These are phyloP conservation scores for Brassica napus DNA, from an alignment of 345 rosid species.

Conservation along the genomic window Da-Ae NC_063447.1:40403001-40403500, in stretches of 20 bases:
- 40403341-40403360: background rate
- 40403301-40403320: background rate
- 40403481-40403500: background rate
- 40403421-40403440: background rate
- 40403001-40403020: slow-evolving; percentile 40
- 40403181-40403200: slow-evolving; percentile 29
- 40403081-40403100: slow-evolving; percentile 50
- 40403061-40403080: slow-evolving; percentile 61
- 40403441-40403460: background rate
- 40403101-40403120: slow-evolving; percentile 32
- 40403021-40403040: slow-evolving; percentile 48
- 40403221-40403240: background rate
- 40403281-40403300: background rate
- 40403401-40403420: background rate
- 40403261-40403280: background rate
- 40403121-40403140: slow-evolving; percentile 35
- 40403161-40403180: slow-evolving; percentile 26
- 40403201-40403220: slow-evolving; percentile 55
- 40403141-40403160: slow-evolving; percentile 49
- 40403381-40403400: background rate
- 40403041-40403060: slow-evolving; percentile 57
- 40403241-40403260: background rate
- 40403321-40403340: background rate
- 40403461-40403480: background rate
- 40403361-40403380: background rate